Conservation (phyloP, 345 rosid species). For the Mercurialis annua region DNA sequence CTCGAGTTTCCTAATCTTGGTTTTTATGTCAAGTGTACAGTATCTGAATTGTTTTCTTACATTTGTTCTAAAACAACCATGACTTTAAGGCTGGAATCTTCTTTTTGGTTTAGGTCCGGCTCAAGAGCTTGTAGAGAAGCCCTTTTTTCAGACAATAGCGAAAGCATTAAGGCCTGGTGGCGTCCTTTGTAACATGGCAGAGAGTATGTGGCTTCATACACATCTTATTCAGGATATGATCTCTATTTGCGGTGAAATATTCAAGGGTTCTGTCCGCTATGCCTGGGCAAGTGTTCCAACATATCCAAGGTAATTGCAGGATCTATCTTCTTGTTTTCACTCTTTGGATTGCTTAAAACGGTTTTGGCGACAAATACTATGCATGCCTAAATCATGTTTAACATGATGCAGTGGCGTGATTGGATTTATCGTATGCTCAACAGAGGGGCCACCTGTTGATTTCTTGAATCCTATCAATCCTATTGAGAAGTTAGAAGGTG, state of each 20-base stretch:
- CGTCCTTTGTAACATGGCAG: slow-evolving; percentile 93
- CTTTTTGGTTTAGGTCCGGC: slow-evolving; percentile 70
- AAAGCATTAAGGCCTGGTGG: slow-evolving; percentile 89
- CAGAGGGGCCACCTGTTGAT: slow-evolving; percentile 74
- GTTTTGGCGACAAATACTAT: background rate
- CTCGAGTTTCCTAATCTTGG: background rate
- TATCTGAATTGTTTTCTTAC: background rate
- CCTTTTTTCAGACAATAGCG: slow-evolving; percentile 78
- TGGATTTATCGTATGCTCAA: slow-evolving; percentile 82
- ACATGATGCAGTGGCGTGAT: slow-evolving; percentile 68
- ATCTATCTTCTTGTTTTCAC: background rate
- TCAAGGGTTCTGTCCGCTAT: slow-evolving; percentile 80
- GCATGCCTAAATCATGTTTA: background rate
- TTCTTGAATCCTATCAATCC: slow-evolving; percentile 85
- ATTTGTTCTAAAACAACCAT: background rate
- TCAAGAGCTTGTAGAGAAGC: slow-evolving; percentile 88
- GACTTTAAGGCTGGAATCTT: background rate
- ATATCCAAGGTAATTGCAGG: slow-evolving; percentile 68
- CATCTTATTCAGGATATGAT: slow-evolving; percentile 90
- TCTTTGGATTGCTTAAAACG: background rate
- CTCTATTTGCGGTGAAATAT: slow-evolving; percentile 61
- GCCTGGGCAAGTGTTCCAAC: slow-evolving; percentile 98
- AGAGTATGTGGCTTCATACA: slow-evolving; percentile 98
- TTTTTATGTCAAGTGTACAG: background rate
- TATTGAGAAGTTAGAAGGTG: slow-evolving; percentile 77